Evolutionary conservation across 345 rosid species (phyloP).

Genomic region (Passiflora organensis): DNA sequence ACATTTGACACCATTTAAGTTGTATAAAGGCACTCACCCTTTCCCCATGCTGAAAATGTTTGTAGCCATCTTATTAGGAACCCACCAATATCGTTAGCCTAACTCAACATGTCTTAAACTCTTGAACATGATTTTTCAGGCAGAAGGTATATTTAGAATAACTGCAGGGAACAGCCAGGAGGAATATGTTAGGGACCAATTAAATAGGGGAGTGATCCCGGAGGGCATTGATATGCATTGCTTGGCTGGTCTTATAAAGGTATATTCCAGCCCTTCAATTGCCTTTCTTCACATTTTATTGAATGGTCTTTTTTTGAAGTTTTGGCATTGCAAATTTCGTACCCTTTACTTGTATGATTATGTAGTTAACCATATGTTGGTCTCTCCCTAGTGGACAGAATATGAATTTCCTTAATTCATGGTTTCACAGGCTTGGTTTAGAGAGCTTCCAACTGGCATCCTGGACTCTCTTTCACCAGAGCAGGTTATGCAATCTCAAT

Average conservation of each 20-base stretch:
- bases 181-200: constrained; percentile 78
- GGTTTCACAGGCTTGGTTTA: constrained; percentile 84
- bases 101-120: not conserved
- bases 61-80: not conserved
- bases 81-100: not conserved
- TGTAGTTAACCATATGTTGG: not conserved
- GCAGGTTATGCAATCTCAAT: constrained; percentile 75
- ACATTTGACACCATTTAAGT: not conserved
- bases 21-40: not conserved
- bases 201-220: constrained; percentile 77
- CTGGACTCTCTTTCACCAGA: constrained; percentile 84
- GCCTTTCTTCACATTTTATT: not conserved
- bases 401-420: not conserved
- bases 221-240: constrained; percentile 80
- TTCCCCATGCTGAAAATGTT: not conserved
- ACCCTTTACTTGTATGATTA: not conserved
- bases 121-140: constrained; percentile 34
- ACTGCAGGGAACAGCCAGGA: constrained; percentile 89
- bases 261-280: constrained; percentile 10
- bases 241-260: constrained; percentile 98
- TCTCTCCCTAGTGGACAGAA: not conserved
- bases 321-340: not conserved
- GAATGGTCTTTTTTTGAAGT: not conserved
- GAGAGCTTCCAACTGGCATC: constrained; percentile 94
- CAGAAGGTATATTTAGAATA: constrained; percentile 94